These are phyloP conservation scores for Mycogone perniciosa DNA, from an alignment of 2,329 filamentous ascomycete genomes.

Conservation along the genomic window DNA sequence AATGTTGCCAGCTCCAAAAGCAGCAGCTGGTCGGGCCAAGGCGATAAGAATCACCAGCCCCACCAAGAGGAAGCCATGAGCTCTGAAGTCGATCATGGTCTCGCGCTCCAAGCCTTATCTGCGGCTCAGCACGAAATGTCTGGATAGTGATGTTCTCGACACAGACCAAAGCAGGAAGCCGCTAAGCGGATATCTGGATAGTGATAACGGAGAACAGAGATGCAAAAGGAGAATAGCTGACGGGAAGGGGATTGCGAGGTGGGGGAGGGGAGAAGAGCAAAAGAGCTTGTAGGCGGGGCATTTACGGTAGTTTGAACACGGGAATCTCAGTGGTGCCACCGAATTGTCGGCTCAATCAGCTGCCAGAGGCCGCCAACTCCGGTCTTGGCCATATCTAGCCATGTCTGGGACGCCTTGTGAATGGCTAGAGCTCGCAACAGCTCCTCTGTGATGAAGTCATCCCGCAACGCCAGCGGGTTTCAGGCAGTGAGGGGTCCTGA, in stretches of 20 bases:
- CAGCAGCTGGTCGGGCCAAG: slow-evolving; percentile 61
- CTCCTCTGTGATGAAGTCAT: slow-evolving; percentile 3
- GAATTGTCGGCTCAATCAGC: slow-evolving; percentile 8
- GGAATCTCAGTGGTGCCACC: background rate
- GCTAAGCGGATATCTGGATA: background rate
- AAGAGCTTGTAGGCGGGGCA: background rate
- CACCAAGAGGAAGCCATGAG: slow-evolving; percentile 42
- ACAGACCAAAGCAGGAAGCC: no score
- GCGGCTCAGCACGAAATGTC: no score
- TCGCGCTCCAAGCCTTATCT: background rate
- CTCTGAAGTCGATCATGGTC: slow-evolving; percentile 44
- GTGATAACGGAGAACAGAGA: background rate
- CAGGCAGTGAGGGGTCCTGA: background rate
- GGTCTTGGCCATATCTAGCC: background rate
- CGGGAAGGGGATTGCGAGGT: no score
- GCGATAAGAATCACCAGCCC: slow-evolving; percentile 57
- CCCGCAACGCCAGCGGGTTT: slow-evolving; percentile 1
- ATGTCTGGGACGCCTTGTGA: background rate
- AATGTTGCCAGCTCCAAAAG: slow-evolving; percentile 87
- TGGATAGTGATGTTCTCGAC: no score
- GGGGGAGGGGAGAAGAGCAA: background rate
- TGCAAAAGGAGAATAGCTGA: no score
- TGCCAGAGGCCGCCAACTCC: slow-evolving; percentile 5
- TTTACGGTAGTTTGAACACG: background rate
- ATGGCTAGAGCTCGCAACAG: slow-evolving; percentile 3